Base-by-base conservation (phyloP, 176 grass and related monocot species). In the Lolium rigidum region DNA sequence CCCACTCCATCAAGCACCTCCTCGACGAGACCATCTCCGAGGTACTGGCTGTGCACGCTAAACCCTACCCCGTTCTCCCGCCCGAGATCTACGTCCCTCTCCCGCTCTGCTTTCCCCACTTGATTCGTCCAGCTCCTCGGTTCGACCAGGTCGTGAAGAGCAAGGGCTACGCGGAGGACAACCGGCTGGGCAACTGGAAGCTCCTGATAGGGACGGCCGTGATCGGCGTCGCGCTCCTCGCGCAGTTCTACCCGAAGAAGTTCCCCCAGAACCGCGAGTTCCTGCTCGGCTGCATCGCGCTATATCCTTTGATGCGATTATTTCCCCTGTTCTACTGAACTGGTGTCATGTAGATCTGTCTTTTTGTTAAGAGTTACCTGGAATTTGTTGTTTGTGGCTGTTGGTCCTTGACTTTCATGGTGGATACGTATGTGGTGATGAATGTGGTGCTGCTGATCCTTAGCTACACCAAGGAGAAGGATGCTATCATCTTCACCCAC, bases 181-280 rank as follows among this genome's bases (percentile, higher is more conserved):
- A 92, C 84, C 88, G 87, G 87, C 83, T 99, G 76, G 93, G 94
- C 85, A 99, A 99, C 81, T 76, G 88, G 75, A 99, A 85, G 82
- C 88, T 99, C 85, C 60, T 87, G 55, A 96, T 96, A 7, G 97
- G 97, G 47, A 79, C 90, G 24, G 83, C 87, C 68, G 86, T 99
- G 80, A 99, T 99, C 69, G 92, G 84, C 71, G 89, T 99, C 85
- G 97, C 94, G 0, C 91, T 99, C 20, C 77, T 96, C 41, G 94
- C 97, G 18, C 97, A 99, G 80, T 99, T 99, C 87, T 99, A 99
- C 88, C 93, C 91, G 6, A 99, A 99, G 90, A 99, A 99, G 88
- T 99, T 99, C 64, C 97, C 94, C 3, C 90, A 98, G 81, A 99
- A 99, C 82, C 89, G 89, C 82, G 90, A 96, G 47, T 91, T 99